A percentile compares a stretch with the other conserved stretches of the same genome.
Evolutionary conservation across 1,284 basidiomycete species (phyloP).

Genomic region (Malassezia japonica): DNA sequence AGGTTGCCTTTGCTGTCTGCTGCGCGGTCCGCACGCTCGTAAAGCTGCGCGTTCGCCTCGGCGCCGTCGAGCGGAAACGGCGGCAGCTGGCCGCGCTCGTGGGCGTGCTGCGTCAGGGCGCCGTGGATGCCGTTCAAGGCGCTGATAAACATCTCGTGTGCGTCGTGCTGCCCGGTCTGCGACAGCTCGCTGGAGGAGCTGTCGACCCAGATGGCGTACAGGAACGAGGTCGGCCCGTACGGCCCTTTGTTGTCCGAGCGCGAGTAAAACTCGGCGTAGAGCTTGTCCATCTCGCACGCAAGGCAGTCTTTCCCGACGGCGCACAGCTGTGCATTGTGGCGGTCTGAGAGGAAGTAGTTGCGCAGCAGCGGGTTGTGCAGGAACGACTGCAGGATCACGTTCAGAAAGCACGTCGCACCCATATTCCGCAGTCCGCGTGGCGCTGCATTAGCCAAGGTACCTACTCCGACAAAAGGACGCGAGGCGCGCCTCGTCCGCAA

Average conservation of each 20-base stretch:
- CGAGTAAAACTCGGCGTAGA: conserved; percentile 60
- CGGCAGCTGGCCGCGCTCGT: conserved; percentile 25
- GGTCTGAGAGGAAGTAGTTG: conserved; percentile 80
- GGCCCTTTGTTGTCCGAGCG: conserved; percentile 51
- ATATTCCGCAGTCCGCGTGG: conserved; percentile 81
- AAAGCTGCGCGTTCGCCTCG: conserved; percentile 22
- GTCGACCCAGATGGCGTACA: conserved; percentile 76
- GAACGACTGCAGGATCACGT: conserved; percentile 83
- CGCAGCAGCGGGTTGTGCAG: conserved; percentile 82
- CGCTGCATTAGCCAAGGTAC: conserved; percentile 49
- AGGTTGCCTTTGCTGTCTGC: neutral
- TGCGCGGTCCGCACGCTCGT: conserved; percentile 26
- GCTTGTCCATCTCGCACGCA: conserved; percentile 86
- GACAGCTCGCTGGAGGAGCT: conserved; percentile 62
- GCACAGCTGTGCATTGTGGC: conserved; percentile 62
- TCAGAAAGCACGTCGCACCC: conserved; percentile 89
- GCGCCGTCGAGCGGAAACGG: conserved; percentile 23
- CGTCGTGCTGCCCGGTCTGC: conserved; percentile 86
- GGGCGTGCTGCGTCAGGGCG: conserved; percentile 25
- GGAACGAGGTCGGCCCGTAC: conserved; percentile 72
- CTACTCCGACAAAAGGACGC: neutral
- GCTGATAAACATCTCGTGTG: conserved; percentile 59
- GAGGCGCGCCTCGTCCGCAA: neutral
- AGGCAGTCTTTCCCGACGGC: conserved; percentile 62
- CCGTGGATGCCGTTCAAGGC: conserved; percentile 41